phyloP scores from a whole-genome alignment of 2,329 filamentous ascomycete genomes.

The Fusarium protoensiforme region DNA sequence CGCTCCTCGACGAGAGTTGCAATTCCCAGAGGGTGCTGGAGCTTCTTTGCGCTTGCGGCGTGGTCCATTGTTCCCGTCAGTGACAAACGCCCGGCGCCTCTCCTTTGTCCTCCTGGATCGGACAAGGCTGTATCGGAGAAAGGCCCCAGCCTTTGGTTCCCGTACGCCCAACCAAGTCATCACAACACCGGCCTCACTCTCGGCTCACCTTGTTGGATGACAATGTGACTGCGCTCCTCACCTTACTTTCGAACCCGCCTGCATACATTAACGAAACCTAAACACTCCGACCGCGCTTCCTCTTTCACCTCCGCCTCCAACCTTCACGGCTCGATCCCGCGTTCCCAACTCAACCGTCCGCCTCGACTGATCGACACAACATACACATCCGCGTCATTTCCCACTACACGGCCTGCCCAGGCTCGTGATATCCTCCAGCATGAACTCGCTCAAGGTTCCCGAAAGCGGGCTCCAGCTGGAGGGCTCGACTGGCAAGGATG shows the following conservation, averaged over 20 bases:
- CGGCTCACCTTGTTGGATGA: slow-evolving; percentile 41
- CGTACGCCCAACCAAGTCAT: slow-evolving; percentile 34
- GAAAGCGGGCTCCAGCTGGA: slow-evolving; percentile 68
- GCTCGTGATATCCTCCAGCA: slow-evolving; percentile 49
- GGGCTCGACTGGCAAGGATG: slow-evolving; percentile 57
- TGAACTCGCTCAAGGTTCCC: slow-evolving; percentile 67
- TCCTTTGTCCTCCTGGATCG: slow-evolving; percentile 36
- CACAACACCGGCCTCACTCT: slow-evolving; percentile 42
- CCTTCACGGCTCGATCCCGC: slow-evolving; percentile 7
- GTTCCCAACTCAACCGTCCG: slow-evolving; percentile 20
- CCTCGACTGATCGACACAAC: slow-evolving; percentile 39
- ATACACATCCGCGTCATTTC: slow-evolving; percentile 43
- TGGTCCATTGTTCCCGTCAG: slow-evolving; percentile 34
- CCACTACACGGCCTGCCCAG: slow-evolving; percentile 40
- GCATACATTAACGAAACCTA: slow-evolving; percentile 14
- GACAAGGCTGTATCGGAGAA: slow-evolving; percentile 32
- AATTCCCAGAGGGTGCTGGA: slow-evolving; percentile 39
- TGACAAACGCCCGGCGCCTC: slow-evolving; percentile 20
- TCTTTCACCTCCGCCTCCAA: slow-evolving; percentile 5
- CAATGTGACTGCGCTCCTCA: slow-evolving; percentile 41
- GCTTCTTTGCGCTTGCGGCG: slow-evolving; percentile 33
- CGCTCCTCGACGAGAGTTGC: slow-evolving; percentile 44
- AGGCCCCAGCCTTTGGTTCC: slow-evolving; percentile 26
- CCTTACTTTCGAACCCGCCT: slow-evolving; percentile 26
- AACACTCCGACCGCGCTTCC: slow-evolving; percentile 3